phyloP scores from a whole-genome alignment of 495 filamentous ascomycete genomes.

The Annulohypoxylon bovei region DNA sequence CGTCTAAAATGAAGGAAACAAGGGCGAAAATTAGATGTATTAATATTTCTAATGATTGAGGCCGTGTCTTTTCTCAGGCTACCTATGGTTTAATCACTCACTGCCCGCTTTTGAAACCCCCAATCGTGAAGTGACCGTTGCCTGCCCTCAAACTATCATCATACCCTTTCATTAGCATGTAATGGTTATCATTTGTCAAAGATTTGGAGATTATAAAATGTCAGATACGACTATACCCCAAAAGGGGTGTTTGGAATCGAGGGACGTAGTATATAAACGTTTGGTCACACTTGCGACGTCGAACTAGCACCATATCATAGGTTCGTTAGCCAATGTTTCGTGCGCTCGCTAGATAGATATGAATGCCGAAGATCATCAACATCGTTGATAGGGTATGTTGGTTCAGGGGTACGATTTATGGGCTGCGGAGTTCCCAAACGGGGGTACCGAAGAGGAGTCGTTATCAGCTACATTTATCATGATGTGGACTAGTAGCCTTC shows the following conservation, averaged over 20 bases:
- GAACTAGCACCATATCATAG: background rate
- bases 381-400: background rate
- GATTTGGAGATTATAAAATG: background rate
- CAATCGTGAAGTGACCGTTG: background rate
- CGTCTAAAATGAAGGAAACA: background rate
- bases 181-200: background rate
- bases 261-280: conserved; percentile 1
- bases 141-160: background rate
- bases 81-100: background rate
- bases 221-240: conserved; percentile 1
- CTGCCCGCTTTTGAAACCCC: background rate
- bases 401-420: background rate
- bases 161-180: background rate
- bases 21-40: background rate
- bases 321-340: background rate
- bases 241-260: background rate
- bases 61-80: background rate
- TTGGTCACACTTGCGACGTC: background rate
- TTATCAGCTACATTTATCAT: background rate
- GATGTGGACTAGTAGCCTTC: background rate
- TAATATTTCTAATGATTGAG: background rate
- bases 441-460: background rate
- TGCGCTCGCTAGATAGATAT: background rate
- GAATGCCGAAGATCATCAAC: background rate
- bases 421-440: background rate